These are phyloP conservation scores for Lipomyces sp. DNA, from an alignment of 805 yeast genomes.

Conservation along the genomic window DNA sequence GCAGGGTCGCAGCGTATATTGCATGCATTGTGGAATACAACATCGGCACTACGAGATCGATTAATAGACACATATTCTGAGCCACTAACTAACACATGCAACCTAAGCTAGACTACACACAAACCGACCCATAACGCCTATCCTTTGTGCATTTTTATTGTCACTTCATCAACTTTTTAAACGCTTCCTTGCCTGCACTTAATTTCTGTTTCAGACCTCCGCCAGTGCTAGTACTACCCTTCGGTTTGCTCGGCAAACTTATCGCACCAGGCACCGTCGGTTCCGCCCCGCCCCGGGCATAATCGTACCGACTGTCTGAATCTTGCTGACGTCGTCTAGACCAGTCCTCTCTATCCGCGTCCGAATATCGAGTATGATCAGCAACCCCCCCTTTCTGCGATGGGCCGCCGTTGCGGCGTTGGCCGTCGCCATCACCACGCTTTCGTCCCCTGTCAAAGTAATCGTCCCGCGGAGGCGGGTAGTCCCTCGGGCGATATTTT, in stretches of 20 bases:
- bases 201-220: constrained; percentile 18
- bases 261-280: constrained; percentile 10
- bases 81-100: background rate
- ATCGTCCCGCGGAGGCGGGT: background rate
- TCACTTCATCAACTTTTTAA: constrained; percentile 23
- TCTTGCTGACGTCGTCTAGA: constrained; percentile 14
- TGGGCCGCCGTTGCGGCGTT: background rate
- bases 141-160: background rate
- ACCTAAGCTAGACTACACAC: background rate
- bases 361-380: constrained; percentile 11
- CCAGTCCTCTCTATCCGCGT: constrained; percentile 29
- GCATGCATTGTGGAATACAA: too few species aligned
- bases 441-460: background rate
- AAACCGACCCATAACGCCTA: background rate
- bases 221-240: background rate
- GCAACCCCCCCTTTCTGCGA: background rate
- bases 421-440: background rate
- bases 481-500: background rate
- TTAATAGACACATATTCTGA: too few species aligned
- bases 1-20: too few species aligned
- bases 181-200: constrained; percentile 31
- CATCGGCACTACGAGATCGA: too few species aligned
- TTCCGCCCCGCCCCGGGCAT: constrained; percentile 6
- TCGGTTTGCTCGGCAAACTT: background rate
- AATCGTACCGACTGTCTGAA: constrained; percentile 13